phyloP scores from a whole-genome alignment of 352 stramenopile species.

The Phytophthora pinifolia region DNA sequence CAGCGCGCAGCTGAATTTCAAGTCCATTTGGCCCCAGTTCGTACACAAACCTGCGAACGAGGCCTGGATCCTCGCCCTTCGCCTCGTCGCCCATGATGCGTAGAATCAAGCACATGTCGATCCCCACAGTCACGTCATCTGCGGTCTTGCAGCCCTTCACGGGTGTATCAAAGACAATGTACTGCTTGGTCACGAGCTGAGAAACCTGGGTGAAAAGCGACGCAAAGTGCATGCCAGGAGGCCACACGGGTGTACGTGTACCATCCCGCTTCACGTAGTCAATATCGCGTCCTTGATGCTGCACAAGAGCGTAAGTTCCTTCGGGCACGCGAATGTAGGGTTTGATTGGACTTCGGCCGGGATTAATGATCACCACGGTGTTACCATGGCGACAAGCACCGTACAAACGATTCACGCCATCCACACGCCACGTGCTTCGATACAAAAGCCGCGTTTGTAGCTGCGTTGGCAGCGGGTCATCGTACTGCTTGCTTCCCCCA shows the following conservation, averaged over 20 bases:
- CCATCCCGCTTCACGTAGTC: slow-evolving; percentile 20
- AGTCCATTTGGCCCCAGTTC: slow-evolving; percentile 73
- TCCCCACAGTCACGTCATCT: slow-evolving; percentile 82
- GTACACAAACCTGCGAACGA: slow-evolving; percentile 87
- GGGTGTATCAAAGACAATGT: slow-evolving; percentile 78
- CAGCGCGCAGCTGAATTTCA: slow-evolving; percentile 73
- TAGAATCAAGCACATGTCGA: slow-evolving; percentile 83
- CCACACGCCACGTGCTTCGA: not conserved
- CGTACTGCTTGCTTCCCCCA: slow-evolving; percentile 1
- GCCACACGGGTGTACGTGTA: slow-evolving; percentile 52
- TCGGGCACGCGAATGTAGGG: slow-evolving; percentile 8
- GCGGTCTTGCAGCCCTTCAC: slow-evolving; percentile 86
- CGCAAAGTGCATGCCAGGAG: slow-evolving; percentile 64
- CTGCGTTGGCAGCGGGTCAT: not conserved
- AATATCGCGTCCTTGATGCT: too few species aligned
- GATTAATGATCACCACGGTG: slow-evolving; percentile 37
- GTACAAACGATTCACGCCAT: not conserved
- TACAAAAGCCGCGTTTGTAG: slow-evolving; percentile 18
- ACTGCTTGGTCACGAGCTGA: slow-evolving; percentile 87
- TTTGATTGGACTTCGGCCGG: slow-evolving; percentile 39
- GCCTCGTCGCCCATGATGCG: slow-evolving; percentile 80
- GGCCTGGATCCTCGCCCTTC: slow-evolving; percentile 70
- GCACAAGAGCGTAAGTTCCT: slow-evolving; percentile 57
- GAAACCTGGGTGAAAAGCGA: slow-evolving; percentile 72
- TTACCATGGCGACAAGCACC: slow-evolving; percentile 1